Evolutionary conservation across 495 filamentous ascomycete species (phyloP).

Genomic region (Beverwykella pulmonaria): DNA sequence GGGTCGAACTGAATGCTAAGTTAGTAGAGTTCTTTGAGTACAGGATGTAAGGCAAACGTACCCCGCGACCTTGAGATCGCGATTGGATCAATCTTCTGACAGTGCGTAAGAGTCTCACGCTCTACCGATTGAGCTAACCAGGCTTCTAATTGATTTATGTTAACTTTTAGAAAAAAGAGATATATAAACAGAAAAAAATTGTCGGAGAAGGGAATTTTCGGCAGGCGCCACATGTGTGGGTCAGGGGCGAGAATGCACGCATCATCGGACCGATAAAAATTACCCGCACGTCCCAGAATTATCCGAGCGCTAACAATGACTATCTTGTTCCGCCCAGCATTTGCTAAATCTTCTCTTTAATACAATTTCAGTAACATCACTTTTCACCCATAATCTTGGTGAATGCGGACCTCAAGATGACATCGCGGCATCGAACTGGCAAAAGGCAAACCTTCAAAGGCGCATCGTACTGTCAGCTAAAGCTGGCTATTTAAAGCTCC

Average conservation of each 20-base stretch:
- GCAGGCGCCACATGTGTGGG: background rate
- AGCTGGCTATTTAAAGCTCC: background rate
- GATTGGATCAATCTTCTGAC: constrained; percentile 23
- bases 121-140: constrained; percentile 40
- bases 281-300: background rate
- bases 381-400: too few species aligned
- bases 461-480: background rate
- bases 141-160: constrained; percentile 4
- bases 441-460: background rate
- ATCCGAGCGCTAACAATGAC: background rate
- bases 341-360: background rate
- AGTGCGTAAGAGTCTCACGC: constrained; percentile 40
- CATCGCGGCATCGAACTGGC: background rate
- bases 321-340: background rate
- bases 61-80: constrained; percentile 30
- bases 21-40: too few species aligned
- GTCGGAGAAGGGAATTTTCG: background rate
- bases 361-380: background rate
- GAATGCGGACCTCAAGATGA: background rate
- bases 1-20: too few species aligned
- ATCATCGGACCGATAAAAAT: background rate
- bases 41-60: too few species aligned
- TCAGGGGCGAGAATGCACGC: background rate
- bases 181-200: background rate
- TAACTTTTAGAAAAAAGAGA: background rate